phyloP scores from a whole-genome alignment of 179 eudicot genomes.

The Actinidia polygama region DNA sequence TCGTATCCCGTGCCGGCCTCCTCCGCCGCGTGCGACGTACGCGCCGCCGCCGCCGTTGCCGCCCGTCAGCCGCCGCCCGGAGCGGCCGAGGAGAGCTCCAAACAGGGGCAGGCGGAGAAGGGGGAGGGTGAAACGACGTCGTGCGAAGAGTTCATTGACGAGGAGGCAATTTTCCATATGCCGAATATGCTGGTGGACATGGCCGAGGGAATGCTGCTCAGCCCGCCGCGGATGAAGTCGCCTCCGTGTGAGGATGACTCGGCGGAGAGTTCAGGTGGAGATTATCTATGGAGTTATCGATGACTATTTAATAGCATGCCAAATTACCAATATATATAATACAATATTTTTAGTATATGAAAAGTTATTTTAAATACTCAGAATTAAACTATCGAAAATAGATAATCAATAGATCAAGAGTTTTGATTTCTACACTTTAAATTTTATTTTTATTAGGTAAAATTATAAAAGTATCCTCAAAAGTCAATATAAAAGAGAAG shows the following conservation, averaged over 20 bases:
- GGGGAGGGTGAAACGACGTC: neutral
- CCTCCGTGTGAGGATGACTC: conserved; percentile 16
- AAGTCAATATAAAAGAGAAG: too few species aligned
- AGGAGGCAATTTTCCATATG: conserved; percentile 40
- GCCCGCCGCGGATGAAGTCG: conserved; percentile 35
- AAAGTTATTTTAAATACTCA: too few species aligned
- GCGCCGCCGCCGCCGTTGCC: conserved; percentile 9
- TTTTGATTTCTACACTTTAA: too few species aligned
- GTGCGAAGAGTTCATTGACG: conserved; percentile 27
- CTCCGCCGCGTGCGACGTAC: neutral
- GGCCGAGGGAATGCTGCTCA: conserved; percentile 50
- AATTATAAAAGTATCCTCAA: too few species aligned
- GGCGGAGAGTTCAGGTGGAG: conserved; percentile 18
- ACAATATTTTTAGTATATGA: neutral
- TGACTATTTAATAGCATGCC: neutral
- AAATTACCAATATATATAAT: neutral
- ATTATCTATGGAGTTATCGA: conserved; percentile 34
- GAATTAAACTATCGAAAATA: neutral
- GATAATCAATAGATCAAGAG: neutral
- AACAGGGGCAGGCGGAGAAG: neutral
- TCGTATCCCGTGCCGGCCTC: conserved; percentile 36
- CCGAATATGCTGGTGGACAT: conserved; percentile 42
- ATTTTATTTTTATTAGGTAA: too few species aligned
- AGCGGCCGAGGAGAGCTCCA: neutral
- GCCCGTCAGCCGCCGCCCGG: neutral